These are phyloP conservation scores for Russula foetens DNA, from an alignment of 768 basidiomycete species.

Conservation along the genomic window DNA sequence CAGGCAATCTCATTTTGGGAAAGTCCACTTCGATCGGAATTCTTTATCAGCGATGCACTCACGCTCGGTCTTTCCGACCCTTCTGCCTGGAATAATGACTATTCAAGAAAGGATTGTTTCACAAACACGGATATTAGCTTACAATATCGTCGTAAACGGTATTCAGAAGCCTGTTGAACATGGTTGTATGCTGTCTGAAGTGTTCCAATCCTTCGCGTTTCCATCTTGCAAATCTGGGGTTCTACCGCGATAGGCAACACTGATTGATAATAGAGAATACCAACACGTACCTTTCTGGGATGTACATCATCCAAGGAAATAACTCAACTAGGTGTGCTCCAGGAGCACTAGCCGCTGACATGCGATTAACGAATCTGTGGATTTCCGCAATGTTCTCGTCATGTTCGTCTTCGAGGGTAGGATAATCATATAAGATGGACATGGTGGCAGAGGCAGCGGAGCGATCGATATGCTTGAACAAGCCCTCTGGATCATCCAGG, in stretches of 20 bases:
- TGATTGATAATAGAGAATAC: too few relatives aligned
- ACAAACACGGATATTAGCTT: neutral
- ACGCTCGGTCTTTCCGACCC: conserved; percentile 4
- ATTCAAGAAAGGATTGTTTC: neutral
- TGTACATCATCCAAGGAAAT: conserved; percentile 8
- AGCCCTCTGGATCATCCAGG: neutral
- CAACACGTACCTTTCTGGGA: conserved; percentile 3
- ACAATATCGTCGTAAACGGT: neutral
- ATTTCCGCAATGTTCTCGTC: neutral
- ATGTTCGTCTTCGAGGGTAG: neutral
- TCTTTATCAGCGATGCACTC: neutral
- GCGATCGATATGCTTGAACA: conserved; percentile 4
- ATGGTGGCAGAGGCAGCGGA: conserved; percentile 2
- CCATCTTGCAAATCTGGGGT: conserved; percentile 6
- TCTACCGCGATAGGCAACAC: neutral
- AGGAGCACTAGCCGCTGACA: neutral
- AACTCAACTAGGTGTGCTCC: conserved; percentile 8
- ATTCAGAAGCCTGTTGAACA: conserved; percentile 5
- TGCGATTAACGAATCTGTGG: neutral
- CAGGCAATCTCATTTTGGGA: conserved; percentile 16
- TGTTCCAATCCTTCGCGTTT: conserved; percentile 3
- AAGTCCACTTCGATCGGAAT: neutral
- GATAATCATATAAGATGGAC: conserved; percentile 9
- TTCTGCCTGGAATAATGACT: neutral
- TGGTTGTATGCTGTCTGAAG: neutral